Evolutionary conservation across 352 stramenopile genomes (phyloP), one percentile per base, ranked within the genome.

Genomic region (Phytophthora aleatoria): DNA sequence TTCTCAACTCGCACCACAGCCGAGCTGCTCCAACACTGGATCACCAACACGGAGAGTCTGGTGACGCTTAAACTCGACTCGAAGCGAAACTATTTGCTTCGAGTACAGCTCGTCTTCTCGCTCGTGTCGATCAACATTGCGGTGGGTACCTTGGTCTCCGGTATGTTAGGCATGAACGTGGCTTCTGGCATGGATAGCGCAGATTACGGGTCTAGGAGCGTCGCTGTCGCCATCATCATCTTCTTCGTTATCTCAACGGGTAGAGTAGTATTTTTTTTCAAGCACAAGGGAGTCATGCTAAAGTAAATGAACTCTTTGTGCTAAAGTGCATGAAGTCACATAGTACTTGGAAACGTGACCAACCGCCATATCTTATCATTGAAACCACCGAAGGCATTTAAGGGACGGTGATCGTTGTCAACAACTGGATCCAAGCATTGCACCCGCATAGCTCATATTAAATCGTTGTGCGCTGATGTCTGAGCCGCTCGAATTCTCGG

Each of bases 11-110:
- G 81, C 13, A 90, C 84, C 0, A 89, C 90, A 62, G 82, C 77
- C 2, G 74, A 66, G 16, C 51, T 94, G 31, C 77, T 94, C 61
- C 81, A 89, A 51, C 76, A 90, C 43, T 79, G 85, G 33, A 91
- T 93, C 48, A 76, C 81, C 24, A 92, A 90, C 49, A 90, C 84
- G 9, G 82, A 93, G 66, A 90, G 76, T 43, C 60, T 93, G n/a
- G 82, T 91, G n/a, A 91, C 85, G 76, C 64, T 92, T 36, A 90
- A 90, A 57, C 64, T 92, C 35, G 83, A 92, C 60, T 88, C 81
- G 56, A 88, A 85, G 67, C 79, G 83, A 74, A 92, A 90, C 66
- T 90, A 90, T 57, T 69, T 92, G 60, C 76, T 92, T 6, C 77
- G 78, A 6, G 79, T 89, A 30, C 79, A 91, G 59, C 73, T 90